A percentile compares a stretch with the other conserved stretches of the same genome.
phyloP scores from a whole-genome alignment of 2,329 filamentous ascomycete species.

The Trichoderma polysporum region DNA sequence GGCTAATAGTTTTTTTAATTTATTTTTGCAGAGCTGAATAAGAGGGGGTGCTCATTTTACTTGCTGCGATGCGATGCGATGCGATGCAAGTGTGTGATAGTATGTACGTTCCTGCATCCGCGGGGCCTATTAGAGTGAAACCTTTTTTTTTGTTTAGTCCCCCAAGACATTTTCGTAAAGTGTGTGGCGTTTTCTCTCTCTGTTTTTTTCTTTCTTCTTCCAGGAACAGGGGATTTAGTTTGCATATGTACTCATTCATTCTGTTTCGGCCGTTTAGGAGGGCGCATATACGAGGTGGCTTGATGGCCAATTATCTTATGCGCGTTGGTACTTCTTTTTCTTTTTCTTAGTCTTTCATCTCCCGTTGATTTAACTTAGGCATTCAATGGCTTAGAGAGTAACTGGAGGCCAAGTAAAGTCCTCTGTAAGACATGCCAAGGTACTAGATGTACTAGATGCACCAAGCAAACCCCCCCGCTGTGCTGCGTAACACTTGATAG shows the following conservation, averaged over 20 bases:
- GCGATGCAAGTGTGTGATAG: conserved; percentile 9
- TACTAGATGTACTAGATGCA: too few species aligned
- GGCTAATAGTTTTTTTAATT: background rate
- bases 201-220: background rate
- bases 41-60: background rate
- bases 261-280: background rate
- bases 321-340: background rate
- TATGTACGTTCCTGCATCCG: background rate
- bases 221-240: background rate
- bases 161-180: background rate
- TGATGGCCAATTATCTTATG: background rate
- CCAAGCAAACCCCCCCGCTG: background rate
- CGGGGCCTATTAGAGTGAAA: background rate
- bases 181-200: background rate
- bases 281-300: conserved; percentile 9
- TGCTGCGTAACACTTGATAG: background rate
- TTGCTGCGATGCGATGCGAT: background rate
- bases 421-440: too few species aligned
- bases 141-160: background rate
- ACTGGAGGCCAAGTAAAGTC: too few species aligned
- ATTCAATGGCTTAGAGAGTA: too few species aligned
- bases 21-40: background rate
- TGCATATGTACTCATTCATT: conserved; percentile 9
- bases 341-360: background rate
- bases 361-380: background rate